Percentiles rank a stretch among this genome's conserved stretches.
phyloP scores from a whole-genome alignment of 352 stramenopile genomes.

The Elongisporangium prolatum region DNA sequence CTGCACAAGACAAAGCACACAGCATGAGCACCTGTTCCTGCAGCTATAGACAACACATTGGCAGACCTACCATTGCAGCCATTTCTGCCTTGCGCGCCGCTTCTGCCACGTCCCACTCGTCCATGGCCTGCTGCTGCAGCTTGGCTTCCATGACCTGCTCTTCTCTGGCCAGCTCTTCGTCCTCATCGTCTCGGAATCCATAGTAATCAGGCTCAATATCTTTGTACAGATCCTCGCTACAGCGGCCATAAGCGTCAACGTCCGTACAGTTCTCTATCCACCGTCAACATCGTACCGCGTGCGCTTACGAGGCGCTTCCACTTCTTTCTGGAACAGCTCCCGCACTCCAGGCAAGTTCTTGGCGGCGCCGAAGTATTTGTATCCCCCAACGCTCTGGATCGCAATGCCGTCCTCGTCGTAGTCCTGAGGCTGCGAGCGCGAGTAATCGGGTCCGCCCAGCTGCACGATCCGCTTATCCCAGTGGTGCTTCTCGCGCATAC shows the following conservation, averaged over 20 bases:
- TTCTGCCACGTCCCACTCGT: conserved; percentile 50
- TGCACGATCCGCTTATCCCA: conserved; percentile 87
- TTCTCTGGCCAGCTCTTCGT: conserved; percentile 42
- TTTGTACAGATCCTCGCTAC: conserved; percentile 85
- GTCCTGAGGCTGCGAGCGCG: conserved; percentile 65
- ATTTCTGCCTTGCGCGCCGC: conserved; percentile 32
- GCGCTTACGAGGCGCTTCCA: conserved; percentile 50
- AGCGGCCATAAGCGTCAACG: neutral
- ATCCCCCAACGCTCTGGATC: conserved; percentile 75
- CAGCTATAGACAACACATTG: neutral
- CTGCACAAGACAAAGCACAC: neutral
- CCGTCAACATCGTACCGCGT: conserved; percentile 15
- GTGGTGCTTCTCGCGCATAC: conserved; percentile 90
- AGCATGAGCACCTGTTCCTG: neutral
- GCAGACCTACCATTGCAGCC: conserved; percentile 23
- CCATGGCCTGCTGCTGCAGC: conserved; percentile 42
- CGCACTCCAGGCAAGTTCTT: conserved; percentile 94
- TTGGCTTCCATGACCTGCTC: conserved; percentile 41
- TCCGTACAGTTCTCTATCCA: neutral
- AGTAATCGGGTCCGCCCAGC: conserved; percentile 90
- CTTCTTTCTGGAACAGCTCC: conserved; percentile 91
- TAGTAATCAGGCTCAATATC: conserved; percentile 88
- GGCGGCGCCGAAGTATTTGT: conserved; percentile 97
- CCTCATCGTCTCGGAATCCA: conserved; percentile 63
- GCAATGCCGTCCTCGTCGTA: conserved; percentile 71